A percentile compares a stretch with the other conserved stretches of the same genome.
Conservation (phyloP, 2,329 filamentous ascomycete genomes). For the Ilyonectria sp. region DNA sequence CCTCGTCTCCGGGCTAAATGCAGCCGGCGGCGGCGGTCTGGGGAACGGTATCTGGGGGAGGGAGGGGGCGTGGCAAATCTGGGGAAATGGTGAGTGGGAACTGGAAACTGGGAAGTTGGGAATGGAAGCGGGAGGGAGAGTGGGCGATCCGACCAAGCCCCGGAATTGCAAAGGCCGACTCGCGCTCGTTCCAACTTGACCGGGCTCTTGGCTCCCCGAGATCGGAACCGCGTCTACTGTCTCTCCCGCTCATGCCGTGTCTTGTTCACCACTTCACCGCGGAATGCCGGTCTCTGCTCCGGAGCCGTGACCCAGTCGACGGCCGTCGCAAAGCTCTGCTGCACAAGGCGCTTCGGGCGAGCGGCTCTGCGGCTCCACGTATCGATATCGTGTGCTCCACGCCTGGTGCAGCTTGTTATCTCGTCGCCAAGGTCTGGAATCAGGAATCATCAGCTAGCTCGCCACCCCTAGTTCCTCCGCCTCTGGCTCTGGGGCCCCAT, state of each 20-base stretch:
- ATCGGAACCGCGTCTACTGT: conserved; percentile 36
- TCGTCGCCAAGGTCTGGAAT: conserved; percentile 18
- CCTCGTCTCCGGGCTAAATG: conserved; percentile 3
- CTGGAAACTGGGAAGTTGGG: not conserved
- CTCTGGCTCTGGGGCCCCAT: conserved; percentile 16
- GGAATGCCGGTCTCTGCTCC: conserved; percentile 32
- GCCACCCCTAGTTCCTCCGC: conserved; percentile 24
- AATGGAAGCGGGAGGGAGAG: not conserved
- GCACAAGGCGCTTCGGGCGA: conserved; percentile 37
- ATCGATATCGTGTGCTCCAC: conserved; percentile 26
- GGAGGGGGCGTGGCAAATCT: conserved; percentile 14
- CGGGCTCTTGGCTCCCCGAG: conserved; percentile 20
- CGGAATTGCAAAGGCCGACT: conserved; percentile 7
- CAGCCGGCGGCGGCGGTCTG: conserved; percentile 15
- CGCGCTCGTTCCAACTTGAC: not conserved
- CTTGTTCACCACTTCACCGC: conserved; percentile 19
- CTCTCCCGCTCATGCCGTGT: conserved; percentile 1
- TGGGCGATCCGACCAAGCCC: not conserved
- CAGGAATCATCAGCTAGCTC: conserved; percentile 21
- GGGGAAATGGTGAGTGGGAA: conserved; percentile 6
- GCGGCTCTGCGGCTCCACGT: conserved; percentile 42
- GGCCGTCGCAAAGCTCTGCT: conserved; percentile 13
- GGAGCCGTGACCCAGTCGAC: conserved; percentile 17
- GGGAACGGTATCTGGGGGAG: conserved; percentile 20
- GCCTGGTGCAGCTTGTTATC: conserved; percentile 36